Evolutionary conservation across 2,329 filamentous ascomycete genomes (phyloP), one percentile per base, ranked within the genome.

Genomic region (Myriosclerotinia scirpicola): DNA sequence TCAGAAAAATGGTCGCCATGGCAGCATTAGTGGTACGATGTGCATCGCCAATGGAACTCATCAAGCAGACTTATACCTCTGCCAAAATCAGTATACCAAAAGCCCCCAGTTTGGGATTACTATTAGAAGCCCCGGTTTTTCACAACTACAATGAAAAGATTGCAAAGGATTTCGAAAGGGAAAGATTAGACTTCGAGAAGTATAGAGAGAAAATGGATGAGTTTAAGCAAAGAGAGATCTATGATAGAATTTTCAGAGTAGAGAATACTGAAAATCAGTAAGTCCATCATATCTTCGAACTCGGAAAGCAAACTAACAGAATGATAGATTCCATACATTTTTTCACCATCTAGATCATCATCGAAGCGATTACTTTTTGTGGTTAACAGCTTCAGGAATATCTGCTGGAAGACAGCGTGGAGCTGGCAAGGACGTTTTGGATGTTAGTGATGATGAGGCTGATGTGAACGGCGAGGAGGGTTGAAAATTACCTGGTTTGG

Each of bases 1-100:
- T 99, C 78, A 90, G 95, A 75, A 99, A 98, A 80, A 98, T 99
- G 95, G 92, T 99, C 20, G 92, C 91, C 66, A 93, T 99, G 90
- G 92, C 88, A 11, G 87, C 92, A 44, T 83, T 99, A 68, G 82
- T 94, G 7, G 90, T 96, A 8, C 89, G 95, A 48, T 96, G 91
- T 77, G 95, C 92, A 61, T 89, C 89, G n/a, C 83, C 90, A 5
- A 82, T 88, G 5, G 80, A 85, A 14, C 86, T 90, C 38, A 91
- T 99, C 72, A 77, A 80, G 0, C 85, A 96, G 68, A 91, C 88
- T 68, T 96, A 96, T 77, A 86, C 85, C 1, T 77, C 83, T 7
- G 84, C 87, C 26, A 87, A 89, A 67, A 90, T 97, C 74, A 90
- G 90, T 58, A 97, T 99, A 66, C 95, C 95, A 65, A 98, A 98